These are phyloP conservation scores for Rhizomucor pusillus DNA, from an alignment of 371 early-diverging fungal species.

Conservation along the genomic window DNA sequence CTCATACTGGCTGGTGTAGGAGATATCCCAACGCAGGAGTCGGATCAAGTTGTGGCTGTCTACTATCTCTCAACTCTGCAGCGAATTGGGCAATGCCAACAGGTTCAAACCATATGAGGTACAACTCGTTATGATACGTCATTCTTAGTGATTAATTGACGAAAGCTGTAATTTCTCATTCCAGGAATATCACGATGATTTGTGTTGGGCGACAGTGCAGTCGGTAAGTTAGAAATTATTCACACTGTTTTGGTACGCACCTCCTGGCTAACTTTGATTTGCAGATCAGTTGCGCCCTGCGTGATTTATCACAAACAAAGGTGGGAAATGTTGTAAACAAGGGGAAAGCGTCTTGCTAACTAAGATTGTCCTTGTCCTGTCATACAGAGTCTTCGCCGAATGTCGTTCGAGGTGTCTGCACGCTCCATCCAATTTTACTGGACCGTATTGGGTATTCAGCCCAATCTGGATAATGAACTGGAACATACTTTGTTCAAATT, in stretches of 20 bases:
- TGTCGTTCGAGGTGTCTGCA: constrained; percentile 12
- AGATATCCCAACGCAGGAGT: constrained; percentile 16
- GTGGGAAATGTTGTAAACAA: constrained; percentile 5
- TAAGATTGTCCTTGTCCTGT: background rate
- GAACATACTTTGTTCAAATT: constrained; percentile 9
- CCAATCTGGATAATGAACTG: constrained; percentile 7
- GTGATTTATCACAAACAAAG: constrained; percentile 18
- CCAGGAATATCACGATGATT: constrained; percentile 17
- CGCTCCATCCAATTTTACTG: constrained; percentile 22
- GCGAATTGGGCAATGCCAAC: constrained; percentile 10
- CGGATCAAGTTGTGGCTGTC: constrained; percentile 20
- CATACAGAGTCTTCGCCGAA: background rate
- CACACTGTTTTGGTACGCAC: background rate
- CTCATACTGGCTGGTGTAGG: constrained; percentile 4
- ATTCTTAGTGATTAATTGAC: background rate
- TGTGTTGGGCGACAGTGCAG: constrained; percentile 25
- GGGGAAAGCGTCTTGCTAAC: background rate
- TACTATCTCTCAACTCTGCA: constrained; percentile 8
- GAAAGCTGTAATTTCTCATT: background rate
- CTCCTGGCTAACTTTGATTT: constrained; percentile 2
- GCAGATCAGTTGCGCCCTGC: constrained; percentile 26
- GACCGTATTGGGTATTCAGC: constrained; percentile 11
- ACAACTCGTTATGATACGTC: too few species aligned
- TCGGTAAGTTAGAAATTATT: constrained; percentile 9
- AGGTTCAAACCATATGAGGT: constrained; percentile 17